phyloP scores from a whole-genome alignment of 768 basidiomycete genomes.

The Rhodotorula sphaerocarpa region DNA sequence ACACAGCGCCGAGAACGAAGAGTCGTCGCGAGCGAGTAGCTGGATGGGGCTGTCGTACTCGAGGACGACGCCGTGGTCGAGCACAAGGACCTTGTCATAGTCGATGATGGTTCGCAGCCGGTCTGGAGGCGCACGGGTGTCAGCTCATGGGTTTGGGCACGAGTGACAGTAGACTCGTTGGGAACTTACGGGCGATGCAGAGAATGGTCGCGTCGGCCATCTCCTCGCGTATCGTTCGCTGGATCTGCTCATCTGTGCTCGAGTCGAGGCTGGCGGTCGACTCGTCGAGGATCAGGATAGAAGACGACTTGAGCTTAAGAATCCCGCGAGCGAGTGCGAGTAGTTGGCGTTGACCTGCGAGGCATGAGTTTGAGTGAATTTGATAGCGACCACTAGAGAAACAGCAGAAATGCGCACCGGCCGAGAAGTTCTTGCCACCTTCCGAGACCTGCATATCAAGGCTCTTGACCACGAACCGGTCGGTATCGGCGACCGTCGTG shows the following conservation, averaged over 20 bases:
- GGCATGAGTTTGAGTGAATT: neutral
- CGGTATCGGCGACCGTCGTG: constrained; percentile 16
- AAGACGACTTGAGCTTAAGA: constrained; percentile 36
- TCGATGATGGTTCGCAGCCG: constrained; percentile 43
- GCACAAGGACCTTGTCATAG: constrained; percentile 46
- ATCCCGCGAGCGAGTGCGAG: constrained; percentile 40
- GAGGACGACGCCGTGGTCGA: constrained; percentile 60
- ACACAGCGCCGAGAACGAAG: constrained; percentile 49
- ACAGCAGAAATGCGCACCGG: constrained; percentile 21
- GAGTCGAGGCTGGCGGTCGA: constrained; percentile 39
- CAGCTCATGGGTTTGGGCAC: neutral
- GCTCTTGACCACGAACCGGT: constrained; percentile 28
- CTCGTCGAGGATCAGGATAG: constrained; percentile 40
- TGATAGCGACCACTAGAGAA: neutral
- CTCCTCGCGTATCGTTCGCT: constrained; percentile 64
- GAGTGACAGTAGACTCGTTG: constrained; percentile 34
- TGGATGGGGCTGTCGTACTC: constrained; percentile 64
- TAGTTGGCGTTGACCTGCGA: constrained; percentile 37
- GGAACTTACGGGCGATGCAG: constrained; percentile 72
- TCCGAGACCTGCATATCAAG: constrained; percentile 32
- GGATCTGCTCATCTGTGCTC: constrained; percentile 49
- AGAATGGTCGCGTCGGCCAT: constrained; percentile 64
- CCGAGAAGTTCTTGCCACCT: constrained; percentile 39
- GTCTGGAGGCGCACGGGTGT: neutral
- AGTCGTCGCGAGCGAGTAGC: constrained; percentile 52